Conservation (phyloP, 495 filamentous ascomycete species). For the Choiromyces venosus region DNA sequence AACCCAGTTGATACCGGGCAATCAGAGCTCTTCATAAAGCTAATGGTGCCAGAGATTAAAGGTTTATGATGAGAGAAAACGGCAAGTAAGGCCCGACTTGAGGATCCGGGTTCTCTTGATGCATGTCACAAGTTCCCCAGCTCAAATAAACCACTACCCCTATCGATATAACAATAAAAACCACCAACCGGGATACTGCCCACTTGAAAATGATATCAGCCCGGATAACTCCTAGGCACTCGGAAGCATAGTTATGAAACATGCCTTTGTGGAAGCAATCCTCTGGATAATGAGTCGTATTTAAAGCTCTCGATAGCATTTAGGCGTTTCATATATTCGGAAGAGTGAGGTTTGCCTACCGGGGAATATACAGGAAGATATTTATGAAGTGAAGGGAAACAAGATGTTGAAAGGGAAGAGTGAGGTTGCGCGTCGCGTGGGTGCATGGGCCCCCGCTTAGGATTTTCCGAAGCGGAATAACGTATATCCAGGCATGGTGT, state of each 20-base stretch:
- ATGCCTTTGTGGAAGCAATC: neutral
- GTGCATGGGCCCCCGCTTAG: constrained; percentile 9
- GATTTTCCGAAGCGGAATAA: constrained; percentile 2
- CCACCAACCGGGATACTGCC: neutral
- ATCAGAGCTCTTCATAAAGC: neutral
- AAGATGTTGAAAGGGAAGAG: constrained; percentile 5
- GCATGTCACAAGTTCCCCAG: neutral
- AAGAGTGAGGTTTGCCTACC: neutral
- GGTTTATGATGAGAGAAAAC: neutral
- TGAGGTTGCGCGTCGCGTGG: constrained; percentile 18
- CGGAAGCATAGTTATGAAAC: neutral
- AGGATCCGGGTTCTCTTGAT: neutral
- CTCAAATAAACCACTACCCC: neutral
- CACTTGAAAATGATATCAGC: neutral
- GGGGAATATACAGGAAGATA: neutral
- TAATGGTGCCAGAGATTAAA: neutral
- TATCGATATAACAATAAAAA: neutral
- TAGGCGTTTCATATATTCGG: neutral
- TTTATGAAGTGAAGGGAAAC: neutral
- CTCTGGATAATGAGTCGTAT: neutral
- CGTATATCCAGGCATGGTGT: neutral
- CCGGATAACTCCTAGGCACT: neutral
- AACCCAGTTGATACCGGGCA: neutral
- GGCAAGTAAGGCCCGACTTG: neutral
- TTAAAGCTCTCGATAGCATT: neutral